Evolutionary conservation across 1,139 yeast genomes (phyloP).

Genomic region (Yamadazyma pseudoaaseri): DNA sequence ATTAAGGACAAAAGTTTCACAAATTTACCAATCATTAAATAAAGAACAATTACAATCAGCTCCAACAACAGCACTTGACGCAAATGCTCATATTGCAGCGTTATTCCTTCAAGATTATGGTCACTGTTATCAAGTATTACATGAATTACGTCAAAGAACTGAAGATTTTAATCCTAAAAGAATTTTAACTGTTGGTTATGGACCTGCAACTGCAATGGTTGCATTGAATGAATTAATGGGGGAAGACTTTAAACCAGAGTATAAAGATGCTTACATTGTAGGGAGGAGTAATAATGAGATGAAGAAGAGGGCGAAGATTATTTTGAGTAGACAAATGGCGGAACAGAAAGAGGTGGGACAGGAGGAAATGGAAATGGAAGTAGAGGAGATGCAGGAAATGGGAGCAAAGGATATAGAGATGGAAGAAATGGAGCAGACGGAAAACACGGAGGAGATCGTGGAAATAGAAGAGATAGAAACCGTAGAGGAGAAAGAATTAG

Average conservation of each 20-base stretch:
- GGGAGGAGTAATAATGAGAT: conserved; percentile 64
- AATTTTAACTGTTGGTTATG: conserved; percentile 80
- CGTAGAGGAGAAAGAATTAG: conserved; percentile 14
- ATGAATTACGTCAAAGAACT: conserved; percentile 61
- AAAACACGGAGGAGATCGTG: too few species aligned
- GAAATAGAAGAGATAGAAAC: conserved; percentile 17
- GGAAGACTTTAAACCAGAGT: conserved; percentile 53
- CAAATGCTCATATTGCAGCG: conserved; percentile 81
- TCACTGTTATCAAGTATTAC: conserved; percentile 61
- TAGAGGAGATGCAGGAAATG: conserved; percentile 8
- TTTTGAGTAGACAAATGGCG: conserved; percentile 66
- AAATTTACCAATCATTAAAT: conserved; percentile 47
- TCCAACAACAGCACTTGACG: conserved; percentile 55
- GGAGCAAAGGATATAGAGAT: conserved; percentile 15
- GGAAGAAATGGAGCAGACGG: conserved; percentile 17
- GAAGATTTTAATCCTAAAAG: conserved; percentile 58
- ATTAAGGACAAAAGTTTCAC: conserved; percentile 55
- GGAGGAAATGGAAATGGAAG: background rate
- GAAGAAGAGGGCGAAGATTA: conserved; percentile 76
- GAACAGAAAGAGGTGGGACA: conserved; percentile 33
- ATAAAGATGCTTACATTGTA: conserved; percentile 69
- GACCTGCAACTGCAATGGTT: conserved; percentile 91
- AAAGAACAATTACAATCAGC: conserved; percentile 54
- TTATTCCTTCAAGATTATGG: conserved; percentile 86
- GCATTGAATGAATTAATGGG: conserved; percentile 86